Percentiles rank a stretch among this genome's conserved stretches.
phyloP scores from a whole-genome alignment of 129 eudicot species.

The Pseudognaphalium luteoalbum region DNA sequence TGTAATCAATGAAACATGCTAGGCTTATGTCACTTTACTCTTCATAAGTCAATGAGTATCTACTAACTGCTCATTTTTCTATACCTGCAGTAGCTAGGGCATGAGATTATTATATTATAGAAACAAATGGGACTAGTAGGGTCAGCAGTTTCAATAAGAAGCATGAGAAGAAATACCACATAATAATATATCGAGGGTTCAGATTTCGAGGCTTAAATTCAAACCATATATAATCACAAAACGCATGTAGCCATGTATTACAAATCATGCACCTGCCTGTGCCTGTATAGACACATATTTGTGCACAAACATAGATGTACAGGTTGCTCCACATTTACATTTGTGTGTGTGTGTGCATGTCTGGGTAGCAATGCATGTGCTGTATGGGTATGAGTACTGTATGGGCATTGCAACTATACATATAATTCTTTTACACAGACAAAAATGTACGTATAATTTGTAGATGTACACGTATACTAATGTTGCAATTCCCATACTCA shows the following conservation, averaged over 20 bases:
- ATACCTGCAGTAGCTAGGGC: conserved; percentile 26
- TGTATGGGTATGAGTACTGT: background rate
- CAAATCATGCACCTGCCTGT: background rate
- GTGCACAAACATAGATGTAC: background rate
- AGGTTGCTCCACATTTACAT: background rate
- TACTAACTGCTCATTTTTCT: conserved; percentile 38
- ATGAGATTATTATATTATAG: background rate
- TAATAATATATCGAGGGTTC: too few species aligned
- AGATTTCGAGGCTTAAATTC: background rate
- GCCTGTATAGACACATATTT: background rate
- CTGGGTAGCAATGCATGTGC: background rate
- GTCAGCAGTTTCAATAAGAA: background rate
- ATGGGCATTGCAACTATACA: background rate
- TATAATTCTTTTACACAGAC: background rate
- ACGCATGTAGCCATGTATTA: background rate
- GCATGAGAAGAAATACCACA: background rate
- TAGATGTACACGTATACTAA: background rate
- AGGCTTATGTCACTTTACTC: background rate
- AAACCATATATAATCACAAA: background rate
- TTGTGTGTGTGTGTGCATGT: background rate
- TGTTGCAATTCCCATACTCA: background rate
- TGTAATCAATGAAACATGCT: conserved; percentile 19
- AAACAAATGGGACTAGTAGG: background rate
- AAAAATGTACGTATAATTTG: background rate
- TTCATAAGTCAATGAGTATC: conserved; percentile 37